Conservation (phyloP, 805 yeast genomes). For the Candida coleopterorum region DNA sequence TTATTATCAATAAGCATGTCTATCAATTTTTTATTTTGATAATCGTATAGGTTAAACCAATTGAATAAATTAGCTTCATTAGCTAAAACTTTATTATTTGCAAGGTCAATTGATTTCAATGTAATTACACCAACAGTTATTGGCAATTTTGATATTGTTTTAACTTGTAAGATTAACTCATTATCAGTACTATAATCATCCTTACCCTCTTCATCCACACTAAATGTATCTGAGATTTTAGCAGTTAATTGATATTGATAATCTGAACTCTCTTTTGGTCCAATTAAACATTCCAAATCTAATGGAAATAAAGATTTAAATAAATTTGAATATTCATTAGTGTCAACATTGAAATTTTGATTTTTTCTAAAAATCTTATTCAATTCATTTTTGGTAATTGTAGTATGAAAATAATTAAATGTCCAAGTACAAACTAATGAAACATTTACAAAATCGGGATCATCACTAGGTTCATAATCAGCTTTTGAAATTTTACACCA, state of each 20-base stretch:
- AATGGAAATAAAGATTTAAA: constrained; percentile 16
- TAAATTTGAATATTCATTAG: constrained; percentile 7
- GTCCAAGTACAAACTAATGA: constrained; percentile 15
- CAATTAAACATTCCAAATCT: constrained; percentile 7
- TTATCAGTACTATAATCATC: constrained; percentile 18
- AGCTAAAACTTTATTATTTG: constrained; percentile 10
- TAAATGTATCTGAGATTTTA: constrained; percentile 16
- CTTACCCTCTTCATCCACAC: constrained; percentile 13
- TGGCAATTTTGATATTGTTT: constrained; percentile 21
- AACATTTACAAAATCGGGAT: constrained; percentile 10
- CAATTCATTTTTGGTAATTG: constrained; percentile 10
- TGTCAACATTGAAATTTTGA: constrained; percentile 4
- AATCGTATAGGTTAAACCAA: constrained; percentile 20
- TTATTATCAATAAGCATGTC: constrained; percentile 4
- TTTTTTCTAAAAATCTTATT: constrained; percentile 7
- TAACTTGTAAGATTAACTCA: constrained; percentile 15
- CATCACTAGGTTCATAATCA: constrained; percentile 5
- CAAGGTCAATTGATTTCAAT: constrained; percentile 16
- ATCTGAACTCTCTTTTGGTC: constrained; percentile 9
- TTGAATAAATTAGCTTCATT: constrained; percentile 19
- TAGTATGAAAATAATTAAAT: constrained; percentile 18
- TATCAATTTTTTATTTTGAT: constrained; percentile 11
- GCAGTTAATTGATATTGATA: constrained; percentile 14
- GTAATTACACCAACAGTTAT: constrained; percentile 22
- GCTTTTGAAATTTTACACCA: constrained; percentile 15